Base-by-base conservation (phyloP, 306 rosid species). In the Cicer yamashitae region DNA sequence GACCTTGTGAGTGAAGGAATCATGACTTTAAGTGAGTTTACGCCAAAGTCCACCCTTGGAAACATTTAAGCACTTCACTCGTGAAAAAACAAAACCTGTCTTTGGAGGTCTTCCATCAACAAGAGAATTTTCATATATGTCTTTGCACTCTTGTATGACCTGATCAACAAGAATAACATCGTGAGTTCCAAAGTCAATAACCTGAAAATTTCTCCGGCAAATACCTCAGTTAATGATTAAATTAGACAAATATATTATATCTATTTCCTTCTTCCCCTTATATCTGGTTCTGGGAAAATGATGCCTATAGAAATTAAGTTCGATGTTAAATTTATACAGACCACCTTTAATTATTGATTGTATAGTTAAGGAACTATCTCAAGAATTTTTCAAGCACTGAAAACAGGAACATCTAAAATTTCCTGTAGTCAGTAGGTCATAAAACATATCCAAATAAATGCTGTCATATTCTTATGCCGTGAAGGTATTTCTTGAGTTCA, bases 101-200 rank as follows among this genome's bases (percentile, higher is more conserved):
- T 83, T 94, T 44, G 93, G 84, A 43, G 97, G 96, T 61, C 74
- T 94, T 73, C 93, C 94, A 73, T 88, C 93, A 70, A 89, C 76
- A 13, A 94, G 93, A 64, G 97, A 89, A 86, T 90, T 94, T 79
- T 88, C 97, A 70, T 86, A 94, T 52, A 94, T 92, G 82, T 92
- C 99, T 83, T 87, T 94, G 93, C 99, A 94, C 77, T 94, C 99
- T 89, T 90, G 97, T 69, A 94, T 87, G 38, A 92, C 99, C 99
- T 94, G 88, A 63, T 74, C 7, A 50, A 73, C 78, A 85, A 40
- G 65, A 47, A 65, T 8, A 72, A 47, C 37, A 69, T 34, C 11
- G n/a, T 13, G 58, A 38, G 12, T 72, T 81, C 47, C 73, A 45
- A 73, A 73, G 60, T 59, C 62, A 66, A 53, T 64, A 43, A 67